Percentiles rank a stretch among this genome's conserved stretches.
phyloP scores from a whole-genome alignment of 306 rosid genomes.

The Morella rubra region DNA sequence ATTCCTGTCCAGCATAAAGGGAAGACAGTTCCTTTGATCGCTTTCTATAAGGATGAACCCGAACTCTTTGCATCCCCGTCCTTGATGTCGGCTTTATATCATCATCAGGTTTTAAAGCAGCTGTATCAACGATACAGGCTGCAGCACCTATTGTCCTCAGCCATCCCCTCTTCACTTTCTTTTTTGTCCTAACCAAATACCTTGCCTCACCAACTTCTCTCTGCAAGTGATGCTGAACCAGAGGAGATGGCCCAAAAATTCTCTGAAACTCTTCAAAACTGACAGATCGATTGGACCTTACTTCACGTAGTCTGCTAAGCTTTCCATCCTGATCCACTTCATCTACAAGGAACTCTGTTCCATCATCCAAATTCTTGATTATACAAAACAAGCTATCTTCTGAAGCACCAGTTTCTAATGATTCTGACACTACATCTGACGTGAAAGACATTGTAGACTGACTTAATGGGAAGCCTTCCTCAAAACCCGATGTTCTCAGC shows the following conservation, averaged over 20 bases:
- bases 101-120: constrained; percentile 31
- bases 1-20: constrained; percentile 64
- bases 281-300: constrained; percentile 45
- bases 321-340: constrained; percentile 45
- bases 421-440: constrained; percentile 37
- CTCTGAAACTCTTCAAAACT: constrained; percentile 46
- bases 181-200: constrained; percentile 26
- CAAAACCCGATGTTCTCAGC: constrained; percentile 41
- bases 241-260: constrained; percentile 43
- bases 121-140: constrained; percentile 47
- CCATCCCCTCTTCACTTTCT: constrained; percentile 61
- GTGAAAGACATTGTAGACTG: constrained; percentile 34
- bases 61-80: constrained; percentile 50
- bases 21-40: constrained; percentile 69
- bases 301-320: constrained; percentile 39
- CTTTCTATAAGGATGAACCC: constrained; percentile 56
- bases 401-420: constrained; percentile 32
- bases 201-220: constrained; percentile 45
- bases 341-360: constrained; percentile 51
- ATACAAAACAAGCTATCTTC: constrained; percentile 37
- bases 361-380: constrained; percentile 52
- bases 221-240: constrained; percentile 45
- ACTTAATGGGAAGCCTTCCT: constrained; percentile 39
- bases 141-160: constrained; percentile 52
- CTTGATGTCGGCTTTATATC: constrained; percentile 26